Base-by-base conservation (phyloP, 2,329 filamentous ascomycete species). In the Botrytis squamosa region DNA sequence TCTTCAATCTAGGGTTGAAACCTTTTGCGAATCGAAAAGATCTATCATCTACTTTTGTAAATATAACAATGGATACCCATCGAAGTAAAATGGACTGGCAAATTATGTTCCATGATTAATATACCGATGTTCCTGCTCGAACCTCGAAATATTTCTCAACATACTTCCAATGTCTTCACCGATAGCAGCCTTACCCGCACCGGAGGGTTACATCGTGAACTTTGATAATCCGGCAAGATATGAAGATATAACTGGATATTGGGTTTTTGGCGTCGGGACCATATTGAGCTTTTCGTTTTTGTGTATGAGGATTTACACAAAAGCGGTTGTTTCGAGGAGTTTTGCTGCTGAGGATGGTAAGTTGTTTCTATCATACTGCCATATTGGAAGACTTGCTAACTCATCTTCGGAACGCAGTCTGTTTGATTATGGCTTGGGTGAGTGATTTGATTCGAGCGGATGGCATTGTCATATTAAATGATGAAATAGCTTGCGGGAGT, bases 381-480 rank as follows among this genome's bases (percentile, higher is more conserved):
- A 42, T 5, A 36, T 29, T 57, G 36, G 4, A 6, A 10, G 18
- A 33, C 29, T 57, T 20, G 36, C 66, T 57, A 68, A 68, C 38
- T 14, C 12, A 3, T 68, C 10, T 42, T 40, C 16, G 22, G 25
- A 16, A 22, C 22, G 3, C 9, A 71, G 69, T 33, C 18, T 71
- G 42, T 64, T 46, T 71, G 29, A 71, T 71, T 18, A 20, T 71
- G 20, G 69, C 69, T 25, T 71, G 69, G 69, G 69, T 71, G 40
- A 71, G 69, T 65, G 8, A 52, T 22, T 22, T 18, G 6, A 1
- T 38, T 40, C 5, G 25, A 68, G n/a, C 33, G 16, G 9, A 65
- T 71, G 14, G 12, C 3, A 20, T 38, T 49, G 8, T 33, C 33
- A 33, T 64, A 52, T 33, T 71, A 46, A 71, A 20, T 7, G 33